phyloP scores from a whole-genome alignment of 768 basidiomycete genomes.

The Megacollybia marginata region DNA sequence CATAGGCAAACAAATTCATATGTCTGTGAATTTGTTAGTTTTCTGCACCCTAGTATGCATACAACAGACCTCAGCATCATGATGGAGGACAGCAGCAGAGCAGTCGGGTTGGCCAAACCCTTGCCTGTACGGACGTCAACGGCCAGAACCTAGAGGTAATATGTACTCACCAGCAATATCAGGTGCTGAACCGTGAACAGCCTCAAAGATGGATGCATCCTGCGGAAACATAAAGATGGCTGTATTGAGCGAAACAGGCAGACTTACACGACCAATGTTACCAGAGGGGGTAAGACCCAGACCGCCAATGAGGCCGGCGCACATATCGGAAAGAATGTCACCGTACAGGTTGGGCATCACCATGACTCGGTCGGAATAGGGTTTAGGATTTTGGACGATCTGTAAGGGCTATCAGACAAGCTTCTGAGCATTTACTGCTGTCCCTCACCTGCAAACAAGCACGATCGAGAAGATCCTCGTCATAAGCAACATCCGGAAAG shows the following conservation, averaged over 20 bases:
- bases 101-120: slow-evolving; percentile 98
- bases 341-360: slow-evolving; percentile 99
- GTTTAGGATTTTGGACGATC: slow-evolving; percentile 89
- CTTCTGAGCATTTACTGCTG: not conserved
- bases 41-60: slow-evolving; percentile 6
- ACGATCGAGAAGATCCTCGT: slow-evolving; percentile 95
- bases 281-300: slow-evolving; percentile 96
- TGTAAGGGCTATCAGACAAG: slow-evolving; percentile 17
- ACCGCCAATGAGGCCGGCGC: slow-evolving; percentile 96
- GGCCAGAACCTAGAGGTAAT: not conserved
- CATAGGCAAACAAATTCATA: slow-evolving; percentile 83
- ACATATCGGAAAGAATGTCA: slow-evolving; percentile 97
- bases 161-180: slow-evolving; percentile 78
- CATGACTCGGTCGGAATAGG: slow-evolving; percentile 96
- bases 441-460: slow-evolving; percentile 79
- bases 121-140: slow-evolving; percentile 42
- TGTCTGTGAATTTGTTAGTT: slow-evolving; percentile 45
- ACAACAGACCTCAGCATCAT: slow-evolving; percentile 90
- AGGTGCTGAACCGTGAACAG: slow-evolving; percentile 98
- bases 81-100: slow-evolving; percentile 84
- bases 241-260: not conserved
- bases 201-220: slow-evolving; percentile 99
- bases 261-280: slow-evolving; percentile 85
- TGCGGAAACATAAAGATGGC: slow-evolving; percentile 21
- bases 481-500: slow-evolving; percentile 88